Evolutionary conservation across 2,329 filamentous ascomycete genomes (phyloP).

Genomic region (Capronia americana): DNA sequence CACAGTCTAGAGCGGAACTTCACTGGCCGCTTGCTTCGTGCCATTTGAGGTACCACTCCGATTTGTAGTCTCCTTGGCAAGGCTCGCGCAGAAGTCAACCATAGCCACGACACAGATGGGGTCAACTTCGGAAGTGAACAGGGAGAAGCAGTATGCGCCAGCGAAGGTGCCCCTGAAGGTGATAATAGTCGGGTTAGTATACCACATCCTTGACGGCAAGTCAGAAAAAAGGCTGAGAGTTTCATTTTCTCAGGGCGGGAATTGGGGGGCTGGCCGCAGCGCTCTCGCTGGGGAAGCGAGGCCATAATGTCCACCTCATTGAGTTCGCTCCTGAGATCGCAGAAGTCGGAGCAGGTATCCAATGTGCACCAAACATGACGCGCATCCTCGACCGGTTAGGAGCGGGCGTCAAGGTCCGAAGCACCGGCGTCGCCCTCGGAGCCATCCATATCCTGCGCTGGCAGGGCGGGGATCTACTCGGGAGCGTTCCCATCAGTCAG

Average conservation of each 20-base stretch:
- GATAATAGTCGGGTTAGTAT: conserved; percentile 34
- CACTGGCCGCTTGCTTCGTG: background rate
- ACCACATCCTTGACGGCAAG: background rate
- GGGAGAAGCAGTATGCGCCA: conserved; percentile 28
- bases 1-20: background rate
- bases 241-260: conserved; percentile 33
- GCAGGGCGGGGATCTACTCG: conserved; percentile 41
- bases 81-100: background rate
- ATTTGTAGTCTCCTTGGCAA: background rate
- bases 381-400: conserved; percentile 36
- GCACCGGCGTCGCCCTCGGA: conserved; percentile 41
- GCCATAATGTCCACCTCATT: conserved; percentile 55
- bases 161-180: conserved; percentile 28
- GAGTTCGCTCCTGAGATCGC: conserved; percentile 75
- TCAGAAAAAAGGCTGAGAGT: conserved; percentile 35
- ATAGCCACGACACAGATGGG: conserved; percentile 10
- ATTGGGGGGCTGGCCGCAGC: conserved; percentile 45
- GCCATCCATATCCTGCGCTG: conserved; percentile 51
- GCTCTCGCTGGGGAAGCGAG: conserved; percentile 43
- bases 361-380: conserved; percentile 40
- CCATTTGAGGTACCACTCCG: background rate
- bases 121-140: conserved; percentile 18
- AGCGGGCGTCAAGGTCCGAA: conserved; percentile 30
- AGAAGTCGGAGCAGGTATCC: conserved; percentile 48
- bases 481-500: conserved; percentile 39